A percentile compares a stretch with the other conserved stretches of the same genome.
These are phyloP conservation scores for Casuarina glauca DNA, from an alignment of 306 rosid species.

Conservation along the genomic window DNA sequence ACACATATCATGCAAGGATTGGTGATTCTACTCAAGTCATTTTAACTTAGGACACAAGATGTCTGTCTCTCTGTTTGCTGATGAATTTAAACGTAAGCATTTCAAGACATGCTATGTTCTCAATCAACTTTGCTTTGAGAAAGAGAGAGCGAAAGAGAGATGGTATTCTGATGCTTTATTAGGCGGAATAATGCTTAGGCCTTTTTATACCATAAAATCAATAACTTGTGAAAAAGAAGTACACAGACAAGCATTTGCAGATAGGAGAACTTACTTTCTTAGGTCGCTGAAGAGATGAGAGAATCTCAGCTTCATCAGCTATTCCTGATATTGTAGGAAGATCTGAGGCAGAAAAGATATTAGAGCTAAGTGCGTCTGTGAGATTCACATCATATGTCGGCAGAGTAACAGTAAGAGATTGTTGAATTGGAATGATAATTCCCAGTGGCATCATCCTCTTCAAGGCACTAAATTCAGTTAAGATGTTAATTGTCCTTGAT, in stretches of 20 bases:
- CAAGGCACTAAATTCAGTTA: slow-evolving; percentile 85
- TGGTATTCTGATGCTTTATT: slow-evolving; percentile 12
- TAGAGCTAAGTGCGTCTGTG: slow-evolving; percentile 53
- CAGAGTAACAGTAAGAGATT: slow-evolving; percentile 82
- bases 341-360: slow-evolving; percentile 76
- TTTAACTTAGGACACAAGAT: neutral
- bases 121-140: neutral
- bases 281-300: slow-evolving; percentile 95
- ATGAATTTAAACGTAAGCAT: neutral
- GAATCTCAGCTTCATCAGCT: slow-evolving; percentile 95
- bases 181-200: slow-evolving; percentile 7
- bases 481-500: slow-evolving; percentile 73
- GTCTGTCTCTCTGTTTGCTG: neutral
- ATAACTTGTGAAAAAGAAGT: slow-evolving; percentile 14
- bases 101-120: neutral
- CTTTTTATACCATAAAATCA: slow-evolving; percentile 18
- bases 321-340: slow-evolving; percentile 91
- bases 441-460: slow-evolving; percentile 99
- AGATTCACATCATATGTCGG: slow-evolving; percentile 71
- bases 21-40: neutral
- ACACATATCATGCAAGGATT: neutral
- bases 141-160: neutral
- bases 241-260: slow-evolving; percentile 13
- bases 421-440: slow-evolving; percentile 90
- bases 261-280: slow-evolving; percentile 65